Evolutionary conservation across 169 alveolate genomes (phyloP), one percentile per base, ranked within the genome.

Genomic region (Plasmodium coatneyi): DNA sequence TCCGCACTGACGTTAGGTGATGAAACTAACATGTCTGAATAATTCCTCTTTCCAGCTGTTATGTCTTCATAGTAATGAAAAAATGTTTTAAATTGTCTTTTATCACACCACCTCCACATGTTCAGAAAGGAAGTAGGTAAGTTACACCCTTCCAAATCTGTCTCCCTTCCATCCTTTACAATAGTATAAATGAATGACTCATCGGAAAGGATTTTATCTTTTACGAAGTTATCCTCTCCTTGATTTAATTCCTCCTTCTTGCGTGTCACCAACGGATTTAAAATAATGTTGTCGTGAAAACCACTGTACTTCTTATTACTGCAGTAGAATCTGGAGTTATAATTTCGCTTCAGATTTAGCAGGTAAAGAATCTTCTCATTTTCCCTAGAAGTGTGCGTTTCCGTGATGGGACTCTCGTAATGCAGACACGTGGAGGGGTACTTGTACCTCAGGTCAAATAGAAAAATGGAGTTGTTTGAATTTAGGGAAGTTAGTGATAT

Each of bases 81-180:
- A 56, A 86, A 86, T 0, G 93, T 49, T 86, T 86, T 86, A 70
- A 79, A 89, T 60, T 89, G 94, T 66, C 94, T 78, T 79, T 89
- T 89, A 72, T 89, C 89, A 89, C 94, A 89, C 94, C 94, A 89
- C 2, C 94, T 79, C 94, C 94, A 89, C 76, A 89, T 89, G 34
- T 89, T 78, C 52, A 89, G 28, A 28, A 60, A 89, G 22, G 94
- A 89, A 7, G 74, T 78, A 7, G 94, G 94, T 1, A 89, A 43
- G 71, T 89, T 79, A 39, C 70, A 7, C 36, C n/a, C 76, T 3
- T n/a, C 71, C 0, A 78, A 28, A 9, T 79, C 90, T 28, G 49
- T 79, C 34, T 89, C 82, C 9, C 60, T 56, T 16, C 49, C 52
- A 34, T 89, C 94, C 22, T 79, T 78, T 46, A 80, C 49, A 25